phyloP scores from a whole-genome alignment of 2,329 filamentous ascomycete species.

The Pseudogymnoascus destructans region DNA sequence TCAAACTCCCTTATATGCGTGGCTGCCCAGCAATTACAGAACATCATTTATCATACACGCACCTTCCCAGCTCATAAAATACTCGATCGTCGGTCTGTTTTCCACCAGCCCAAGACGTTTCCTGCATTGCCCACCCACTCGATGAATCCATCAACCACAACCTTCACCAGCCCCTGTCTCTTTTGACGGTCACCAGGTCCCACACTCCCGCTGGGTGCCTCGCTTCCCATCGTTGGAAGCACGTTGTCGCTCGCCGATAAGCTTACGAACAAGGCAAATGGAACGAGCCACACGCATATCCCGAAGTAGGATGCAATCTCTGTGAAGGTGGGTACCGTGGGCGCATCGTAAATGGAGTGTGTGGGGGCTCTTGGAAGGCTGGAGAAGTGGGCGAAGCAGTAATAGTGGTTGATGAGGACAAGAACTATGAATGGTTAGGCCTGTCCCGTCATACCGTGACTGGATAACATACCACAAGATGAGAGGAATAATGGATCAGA shows the following conservation, averaged over 20 bases:
- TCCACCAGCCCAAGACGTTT: constrained; percentile 22
- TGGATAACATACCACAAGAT: constrained; percentile 54
- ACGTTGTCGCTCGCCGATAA: constrained; percentile 91
- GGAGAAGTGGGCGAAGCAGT: constrained; percentile 94
- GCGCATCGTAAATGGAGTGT: constrained; percentile 47
- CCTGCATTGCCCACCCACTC: constrained; percentile 34
- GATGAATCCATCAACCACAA: constrained; percentile 45
- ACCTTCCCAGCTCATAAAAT: constrained; percentile 17
- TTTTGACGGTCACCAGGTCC: constrained; percentile 30
- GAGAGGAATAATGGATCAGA: constrained; percentile 74
- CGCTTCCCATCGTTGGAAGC: constrained; percentile 77
- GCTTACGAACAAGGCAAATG: constrained; percentile 89
- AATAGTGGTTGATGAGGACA: constrained; percentile 80
- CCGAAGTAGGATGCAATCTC: constrained; percentile 96
- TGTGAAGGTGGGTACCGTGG: constrained; percentile 59
- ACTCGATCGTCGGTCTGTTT: constrained; percentile 19
- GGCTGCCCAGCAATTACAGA: background rate
- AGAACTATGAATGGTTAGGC: constrained; percentile 38
- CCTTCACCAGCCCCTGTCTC: constrained; percentile 54
- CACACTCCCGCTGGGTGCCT: constrained; percentile 33
- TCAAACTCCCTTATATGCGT: constrained; percentile 4
- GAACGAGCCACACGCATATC: constrained; percentile 90
- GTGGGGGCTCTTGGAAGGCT: constrained; percentile 43
- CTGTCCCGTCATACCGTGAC: constrained; percentile 15
- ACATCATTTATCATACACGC: constrained; percentile 6